Percentiles rank a stretch among this genome's conserved stretches.
Conservation (phyloP, 192 early-diverging fungal genomes). For the Podila verticillata region DNA sequence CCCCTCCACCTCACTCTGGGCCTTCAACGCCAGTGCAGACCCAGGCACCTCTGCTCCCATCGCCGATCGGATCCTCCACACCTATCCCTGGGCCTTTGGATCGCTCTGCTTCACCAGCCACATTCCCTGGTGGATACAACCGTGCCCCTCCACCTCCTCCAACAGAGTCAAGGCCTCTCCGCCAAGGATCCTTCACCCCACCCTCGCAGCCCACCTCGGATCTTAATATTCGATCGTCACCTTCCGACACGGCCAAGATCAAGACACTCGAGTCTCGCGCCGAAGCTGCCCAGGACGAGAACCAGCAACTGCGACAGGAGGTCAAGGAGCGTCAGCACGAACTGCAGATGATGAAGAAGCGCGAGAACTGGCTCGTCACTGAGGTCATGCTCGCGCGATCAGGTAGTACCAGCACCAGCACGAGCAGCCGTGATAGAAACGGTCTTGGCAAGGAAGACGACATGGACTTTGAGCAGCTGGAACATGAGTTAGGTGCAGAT, state of each 20-base stretch:
- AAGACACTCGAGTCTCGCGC: conserved; percentile 15
- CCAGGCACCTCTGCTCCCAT: conserved; percentile 9
- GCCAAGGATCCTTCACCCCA: background rate
- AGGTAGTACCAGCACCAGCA: background rate
- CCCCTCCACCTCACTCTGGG: conserved; percentile 5
- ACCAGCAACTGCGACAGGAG: conserved; percentile 15
- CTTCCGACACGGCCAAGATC: conserved; percentile 15
- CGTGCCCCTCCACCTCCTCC: conserved; percentile 4
- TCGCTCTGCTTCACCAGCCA: conserved; percentile 22
- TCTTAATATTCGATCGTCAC: background rate
- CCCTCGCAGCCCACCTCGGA: background rate
- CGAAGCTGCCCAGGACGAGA: conserved; percentile 19
- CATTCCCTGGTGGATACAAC: background rate
- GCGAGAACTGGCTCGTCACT: conserved; percentile 39
- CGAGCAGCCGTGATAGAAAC: conserved; percentile 2
- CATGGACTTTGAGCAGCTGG: conserved; percentile 30
- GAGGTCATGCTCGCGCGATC: conserved; percentile 27
- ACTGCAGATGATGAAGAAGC: conserved; percentile 25
- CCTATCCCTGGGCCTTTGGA: conserved; percentile 46
- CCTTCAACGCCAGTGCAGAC: background rate
- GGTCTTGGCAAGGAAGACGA: conserved; percentile 21
- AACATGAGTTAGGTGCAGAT: conserved; percentile 8
- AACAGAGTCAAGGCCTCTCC: conserved; percentile 10
- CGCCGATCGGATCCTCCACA: conserved; percentile 21
- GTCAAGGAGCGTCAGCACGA: conserved; percentile 5